Percentiles rank a stretch among this genome's conserved stretches.
Conservation (phyloP, 495 filamentous ascomycete genomes). For the Parmelia sp. region DNA sequence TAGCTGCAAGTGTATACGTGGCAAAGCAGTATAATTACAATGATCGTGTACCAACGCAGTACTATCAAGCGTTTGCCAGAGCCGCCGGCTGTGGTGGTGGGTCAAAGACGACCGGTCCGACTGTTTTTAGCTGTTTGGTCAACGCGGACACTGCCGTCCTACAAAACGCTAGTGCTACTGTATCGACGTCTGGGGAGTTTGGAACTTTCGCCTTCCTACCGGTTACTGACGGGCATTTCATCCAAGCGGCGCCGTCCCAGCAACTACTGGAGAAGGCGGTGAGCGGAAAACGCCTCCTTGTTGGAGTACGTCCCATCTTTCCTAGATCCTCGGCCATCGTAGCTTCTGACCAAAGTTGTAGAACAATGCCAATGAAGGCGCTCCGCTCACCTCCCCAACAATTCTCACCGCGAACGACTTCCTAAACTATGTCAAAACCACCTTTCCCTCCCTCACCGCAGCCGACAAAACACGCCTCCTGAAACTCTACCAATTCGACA, state of each 20-base stretch:
- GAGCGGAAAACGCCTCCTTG: slow-evolving; percentile 45
- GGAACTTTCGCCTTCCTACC: slow-evolving; percentile 54
- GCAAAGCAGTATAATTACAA: slow-evolving; percentile 45
- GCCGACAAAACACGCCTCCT: slow-evolving; percentile 38
- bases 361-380: slow-evolving; percentile 48
- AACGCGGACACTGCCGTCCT: slow-evolving; percentile 40
- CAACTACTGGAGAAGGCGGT: slow-evolving; percentile 45
- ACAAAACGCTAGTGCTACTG: slow-evolving; percentile 46
- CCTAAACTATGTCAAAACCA: slow-evolving; percentile 34
- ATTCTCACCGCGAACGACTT: slow-evolving; percentile 42
- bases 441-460: slow-evolving; percentile 45
- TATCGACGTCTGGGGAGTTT: slow-evolving; percentile 40
- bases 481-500: slow-evolving; percentile 37
- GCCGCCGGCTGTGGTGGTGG: slow-evolving; percentile 41
- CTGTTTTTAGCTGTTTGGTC: slow-evolving; percentile 50
- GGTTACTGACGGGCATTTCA: slow-evolving; percentile 52
- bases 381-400: slow-evolving; percentile 39
- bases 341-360: slow-evolving; percentile 22
- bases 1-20: slow-evolving; percentile 44
- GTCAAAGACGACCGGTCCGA: slow-evolving; percentile 16
- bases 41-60: slow-evolving; percentile 40
- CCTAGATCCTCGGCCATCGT: background rate
- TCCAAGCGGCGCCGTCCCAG: slow-evolving; percentile 43
- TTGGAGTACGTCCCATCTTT: slow-evolving; percentile 32
- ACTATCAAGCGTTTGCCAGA: slow-evolving; percentile 48